Percentiles rank a stretch among this genome's conserved stretches.
Evolutionary conservation across 2,329 filamentous ascomycete species (phyloP).

Genomic region (Fusarium proliferatum): DNA sequence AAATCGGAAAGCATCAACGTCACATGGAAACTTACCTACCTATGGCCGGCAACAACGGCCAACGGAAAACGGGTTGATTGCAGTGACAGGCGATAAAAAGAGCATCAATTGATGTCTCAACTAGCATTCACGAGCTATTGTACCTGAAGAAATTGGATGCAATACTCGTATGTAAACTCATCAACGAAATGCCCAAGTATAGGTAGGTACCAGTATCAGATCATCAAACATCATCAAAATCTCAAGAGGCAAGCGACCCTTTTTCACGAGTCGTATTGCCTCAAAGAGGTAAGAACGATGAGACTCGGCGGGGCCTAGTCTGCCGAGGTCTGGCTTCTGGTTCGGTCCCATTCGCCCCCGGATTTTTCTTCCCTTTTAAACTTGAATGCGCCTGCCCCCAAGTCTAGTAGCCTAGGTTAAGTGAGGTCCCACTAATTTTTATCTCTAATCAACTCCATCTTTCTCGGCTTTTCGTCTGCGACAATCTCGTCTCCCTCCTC

Average conservation of each 20-base stretch:
- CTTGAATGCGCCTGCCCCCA: constrained; percentile 12
- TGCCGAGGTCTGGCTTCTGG: constrained; percentile 40
- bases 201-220: neutral
- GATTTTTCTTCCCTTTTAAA: constrained; percentile 45
- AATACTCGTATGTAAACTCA: neutral
- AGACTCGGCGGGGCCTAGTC: constrained; percentile 20
- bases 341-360: constrained; percentile 41
- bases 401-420: constrained; percentile 6
- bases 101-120: neutral
- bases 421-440: constrained; percentile 27
- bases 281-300: constrained; percentile 22
- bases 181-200: neutral
- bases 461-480: constrained; percentile 24
- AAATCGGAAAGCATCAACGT: constrained; percentile 29
- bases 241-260: neutral
- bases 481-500: constrained; percentile 8
- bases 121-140: neutral
- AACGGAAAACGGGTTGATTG: constrained; percentile 2
- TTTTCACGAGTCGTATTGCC: constrained; percentile 3
- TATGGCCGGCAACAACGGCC: constrained; percentile 8
- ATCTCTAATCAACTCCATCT: constrained; percentile 33
- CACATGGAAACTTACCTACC: constrained; percentile 29
- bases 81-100: neutral
- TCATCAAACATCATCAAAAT: neutral
- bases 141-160: neutral